Conservation (phyloP, 148 eudicot genomes). For the Rhododendron williamsianum region DNA sequence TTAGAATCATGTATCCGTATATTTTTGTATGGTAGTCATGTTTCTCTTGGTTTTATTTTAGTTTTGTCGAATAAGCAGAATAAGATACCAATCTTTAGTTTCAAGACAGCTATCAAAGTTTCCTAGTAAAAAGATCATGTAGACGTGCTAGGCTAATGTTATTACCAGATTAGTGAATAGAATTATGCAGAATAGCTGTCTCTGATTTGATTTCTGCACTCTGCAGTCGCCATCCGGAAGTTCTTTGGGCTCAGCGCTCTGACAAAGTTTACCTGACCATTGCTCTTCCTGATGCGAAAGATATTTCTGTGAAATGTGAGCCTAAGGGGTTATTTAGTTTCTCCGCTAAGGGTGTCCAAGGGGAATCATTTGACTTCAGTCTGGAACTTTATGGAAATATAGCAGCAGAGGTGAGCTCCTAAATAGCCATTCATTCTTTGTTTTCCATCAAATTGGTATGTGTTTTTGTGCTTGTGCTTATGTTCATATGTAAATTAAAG, state of each 20-base stretch:
- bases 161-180: not conserved
- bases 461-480: not conserved
- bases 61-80: not conserved
- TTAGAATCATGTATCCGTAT: not conserved
- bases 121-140: not conserved
- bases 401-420: constrained; percentile 56
- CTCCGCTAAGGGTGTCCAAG: constrained; percentile 58
- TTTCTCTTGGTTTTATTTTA: not conserved
- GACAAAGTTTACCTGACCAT: constrained; percentile 70
- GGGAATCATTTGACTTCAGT: constrained; percentile 47
- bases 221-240: constrained; percentile 63
- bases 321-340: constrained; percentile 63
- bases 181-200: not conserved
- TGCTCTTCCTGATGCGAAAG: constrained; percentile 74
- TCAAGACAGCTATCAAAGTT: not conserved
- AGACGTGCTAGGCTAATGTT: no score
- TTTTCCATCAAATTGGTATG: not conserved
- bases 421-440: not conserved
- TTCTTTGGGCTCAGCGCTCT: constrained; percentile 88
- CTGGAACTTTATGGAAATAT: constrained; percentile 65
- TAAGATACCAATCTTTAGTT: not conserved
- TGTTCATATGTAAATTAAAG: not conserved
- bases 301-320: constrained; percentile 62
- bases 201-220: constrained; percentile 3
- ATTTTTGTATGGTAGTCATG: not conserved